Evolutionary conservation across 1,284 basidiomycete species (phyloP), one percentile per base, ranked within the genome.

Genomic region (Sporisorium exsertum): DNA sequence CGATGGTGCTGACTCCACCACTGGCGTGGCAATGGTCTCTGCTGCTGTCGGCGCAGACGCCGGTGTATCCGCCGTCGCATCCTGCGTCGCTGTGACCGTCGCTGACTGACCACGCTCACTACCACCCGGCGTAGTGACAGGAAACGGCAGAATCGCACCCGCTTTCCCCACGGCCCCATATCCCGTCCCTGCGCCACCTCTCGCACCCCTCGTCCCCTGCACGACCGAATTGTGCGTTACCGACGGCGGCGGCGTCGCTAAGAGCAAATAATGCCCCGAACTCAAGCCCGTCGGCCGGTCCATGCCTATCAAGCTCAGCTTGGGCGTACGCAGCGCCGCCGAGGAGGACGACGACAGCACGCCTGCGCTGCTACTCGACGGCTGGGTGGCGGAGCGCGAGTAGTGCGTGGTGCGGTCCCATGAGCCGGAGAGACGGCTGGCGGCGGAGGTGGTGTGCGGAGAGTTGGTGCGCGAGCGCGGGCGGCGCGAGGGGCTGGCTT

Each of bases 381-480:
- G 45, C 20, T 66, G 67, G 24, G 66, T 61, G 2, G 67, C 72
- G 1, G 72, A 75, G 0, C 72, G 64, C 1, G 68, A 76, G 2
- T 64, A 46, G 8, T 40, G 15, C 18, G 55, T 57, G 2, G 58
- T 20, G 24, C 72, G 72, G 24, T 70, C 72, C 56, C 55, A 70
- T 0, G 72, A 75, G 12, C 56, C 52, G 22, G 72, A 74, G 3
- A 74, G 45, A 8, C 57, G 58, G 2, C n/a, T n/a, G n/a, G n/a
- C n/a, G n/a, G 53, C 24, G 18, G 37, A 20, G 7, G 64, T 35
- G 33, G 52, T 47, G 22, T 64, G 64, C 5, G 72, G 72, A 12
- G 72, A 75, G 29, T 70, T 75, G 42, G 67, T 75, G 22, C 64
- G 65, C 7, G 72, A 75, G 12, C 72, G 50, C 4, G 72, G 64